Percentiles rank a stretch among this genome's conserved stretches.
Conservation (phyloP, 352 stramenopile species). For the Globisporangium ultimum region DNA sequence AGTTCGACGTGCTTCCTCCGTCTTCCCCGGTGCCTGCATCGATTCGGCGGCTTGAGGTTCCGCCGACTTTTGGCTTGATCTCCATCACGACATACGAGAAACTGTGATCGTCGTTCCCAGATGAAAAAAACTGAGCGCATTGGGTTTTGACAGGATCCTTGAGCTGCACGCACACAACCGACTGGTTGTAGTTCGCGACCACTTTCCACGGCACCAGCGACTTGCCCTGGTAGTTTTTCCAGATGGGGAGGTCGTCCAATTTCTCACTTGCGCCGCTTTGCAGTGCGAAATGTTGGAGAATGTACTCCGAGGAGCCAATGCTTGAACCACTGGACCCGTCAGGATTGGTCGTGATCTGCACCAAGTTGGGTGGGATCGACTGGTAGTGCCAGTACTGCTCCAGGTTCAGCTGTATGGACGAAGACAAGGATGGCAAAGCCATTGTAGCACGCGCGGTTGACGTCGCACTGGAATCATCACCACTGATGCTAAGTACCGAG, state of each 20-base stretch:
- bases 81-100: constrained; percentile 55
- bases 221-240: constrained; percentile 51
- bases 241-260: constrained; percentile 42
- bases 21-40: constrained; percentile 10
- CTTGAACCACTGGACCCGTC: constrained; percentile 5
- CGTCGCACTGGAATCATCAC: background rate
- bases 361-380: constrained; percentile 32
- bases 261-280: constrained; percentile 42
- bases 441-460: background rate
- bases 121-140: constrained; percentile 1
- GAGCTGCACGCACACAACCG: constrained; percentile 49
- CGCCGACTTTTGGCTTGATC: constrained; percentile 17
- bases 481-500: constrained; percentile 6
- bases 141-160: constrained; percentile 16
- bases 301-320: constrained; percentile 17
- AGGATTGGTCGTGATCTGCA: constrained; percentile 35
- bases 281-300: constrained; percentile 56
- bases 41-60: background rate
- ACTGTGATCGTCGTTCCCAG: constrained; percentile 8
- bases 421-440: constrained; percentile 15
- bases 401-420: constrained; percentile 36
- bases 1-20: background rate
- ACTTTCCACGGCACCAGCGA: constrained; percentile 51
- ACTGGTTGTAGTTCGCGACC: constrained; percentile 34
- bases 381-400: constrained; percentile 72